Percentiles rank a stretch among this genome's conserved stretches.
Evolutionary conservation across 1,284 basidiomycete species (phyloP).

Genomic region (Apiotrichum sp.): DNA sequence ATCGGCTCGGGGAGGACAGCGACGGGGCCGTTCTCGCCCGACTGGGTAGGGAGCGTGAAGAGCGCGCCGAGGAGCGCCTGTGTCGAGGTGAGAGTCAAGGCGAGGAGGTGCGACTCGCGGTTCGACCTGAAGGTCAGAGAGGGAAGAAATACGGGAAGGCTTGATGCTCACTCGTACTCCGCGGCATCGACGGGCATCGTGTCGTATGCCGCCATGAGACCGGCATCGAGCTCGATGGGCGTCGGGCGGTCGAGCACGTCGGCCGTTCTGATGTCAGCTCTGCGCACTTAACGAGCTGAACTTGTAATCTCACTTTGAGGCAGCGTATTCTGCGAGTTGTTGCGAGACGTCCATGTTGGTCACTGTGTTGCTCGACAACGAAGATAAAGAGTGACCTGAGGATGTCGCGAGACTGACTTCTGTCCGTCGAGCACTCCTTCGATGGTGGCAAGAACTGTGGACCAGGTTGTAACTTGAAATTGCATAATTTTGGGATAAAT

Average conservation of each 20-base stretch:
- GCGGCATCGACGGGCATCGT: constrained; percentile 75
- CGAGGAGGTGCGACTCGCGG: constrained; percentile 71
- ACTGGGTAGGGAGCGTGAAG: constrained; percentile 70
- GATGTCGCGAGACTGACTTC: too few species aligned
- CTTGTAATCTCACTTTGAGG: constrained; percentile 24
- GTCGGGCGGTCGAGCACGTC: constrained; percentile 65
- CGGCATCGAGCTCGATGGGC: constrained; percentile 74
- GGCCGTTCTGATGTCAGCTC: constrained; percentile 1
- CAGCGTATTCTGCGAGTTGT: constrained; percentile 36
- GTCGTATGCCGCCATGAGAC: constrained; percentile 79
- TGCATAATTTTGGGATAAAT: too few species aligned
- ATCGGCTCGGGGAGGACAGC: constrained; percentile 72
- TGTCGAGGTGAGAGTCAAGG: constrained; percentile 76
- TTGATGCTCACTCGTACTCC: constrained; percentile 60
- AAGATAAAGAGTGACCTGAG: too few species aligned
- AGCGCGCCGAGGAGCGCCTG: constrained; percentile 75
- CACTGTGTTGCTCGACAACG: too few species aligned
- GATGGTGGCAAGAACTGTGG: too few species aligned
- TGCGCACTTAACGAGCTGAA: constrained; percentile 1
- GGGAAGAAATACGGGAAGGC: too few species aligned
- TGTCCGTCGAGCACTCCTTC: too few species aligned
- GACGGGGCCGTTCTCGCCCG: constrained; percentile 75
- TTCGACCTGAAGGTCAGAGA: constrained; percentile 54
- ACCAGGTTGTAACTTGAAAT: too few species aligned
- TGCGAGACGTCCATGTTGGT: constrained; percentile 41